These are phyloP conservation scores for Phytophthora boehmeriae DNA, from an alignment of 352 stramenopile species.

Conservation along the genomic window DNA sequence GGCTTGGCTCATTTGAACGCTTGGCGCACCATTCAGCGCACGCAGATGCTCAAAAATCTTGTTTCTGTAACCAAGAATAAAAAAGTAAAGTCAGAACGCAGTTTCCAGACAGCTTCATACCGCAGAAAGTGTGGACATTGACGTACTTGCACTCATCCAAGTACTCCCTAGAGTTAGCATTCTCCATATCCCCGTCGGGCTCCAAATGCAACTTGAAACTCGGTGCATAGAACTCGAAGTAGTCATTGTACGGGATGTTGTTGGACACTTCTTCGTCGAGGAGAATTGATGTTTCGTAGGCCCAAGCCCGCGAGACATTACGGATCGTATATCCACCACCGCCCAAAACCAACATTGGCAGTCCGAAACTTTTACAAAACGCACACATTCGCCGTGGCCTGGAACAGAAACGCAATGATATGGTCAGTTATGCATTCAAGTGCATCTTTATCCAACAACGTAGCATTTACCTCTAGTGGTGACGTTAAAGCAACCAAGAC, in stretches of 20 bases:
- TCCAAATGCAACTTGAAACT: conserved; percentile 89
- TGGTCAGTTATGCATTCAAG: background rate
- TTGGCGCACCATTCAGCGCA: conserved; percentile 74
- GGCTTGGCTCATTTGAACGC: conserved; percentile 81
- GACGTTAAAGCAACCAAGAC: conserved; percentile 98
- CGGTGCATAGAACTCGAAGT: conserved; percentile 87
- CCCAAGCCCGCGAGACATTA: conserved; percentile 94
- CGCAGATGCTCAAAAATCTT: conserved; percentile 89
- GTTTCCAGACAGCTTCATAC: background rate
- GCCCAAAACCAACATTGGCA: conserved; percentile 85
- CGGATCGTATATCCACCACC: conserved; percentile 88
- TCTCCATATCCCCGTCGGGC: conserved; percentile 76
- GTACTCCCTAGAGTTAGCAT: conserved; percentile 86
- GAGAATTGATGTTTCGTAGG: conserved; percentile 97
- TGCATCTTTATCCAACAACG: background rate
- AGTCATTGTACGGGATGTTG: conserved; percentile 87
- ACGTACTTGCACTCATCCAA: conserved; percentile 87
- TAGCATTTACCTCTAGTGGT: conserved; percentile 70
- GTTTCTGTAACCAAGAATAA: conserved; percentile 38
- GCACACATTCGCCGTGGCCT: conserved; percentile 82
- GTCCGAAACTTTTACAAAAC: conserved; percentile 89
- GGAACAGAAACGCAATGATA: conserved; percentile 6
- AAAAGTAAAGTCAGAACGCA: background rate
- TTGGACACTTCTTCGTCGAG: conserved; percentile 82
- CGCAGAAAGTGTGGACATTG: background rate